Conservation (phyloP, 257 asterid genomes). For the Nyctanthes arbortristis region DNA sequence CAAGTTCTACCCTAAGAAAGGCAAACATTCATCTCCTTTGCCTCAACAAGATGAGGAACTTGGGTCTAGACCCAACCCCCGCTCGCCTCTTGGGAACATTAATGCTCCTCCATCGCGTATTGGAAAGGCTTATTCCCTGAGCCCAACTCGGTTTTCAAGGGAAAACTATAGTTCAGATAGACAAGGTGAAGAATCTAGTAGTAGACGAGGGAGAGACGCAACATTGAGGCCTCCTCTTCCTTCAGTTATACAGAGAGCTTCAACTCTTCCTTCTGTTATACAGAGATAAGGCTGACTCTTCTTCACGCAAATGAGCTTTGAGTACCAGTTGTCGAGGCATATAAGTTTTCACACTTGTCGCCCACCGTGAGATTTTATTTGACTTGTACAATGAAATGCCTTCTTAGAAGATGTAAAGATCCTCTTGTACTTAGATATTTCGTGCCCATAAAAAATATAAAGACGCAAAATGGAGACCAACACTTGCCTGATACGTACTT, state of each 20-base stretch:
- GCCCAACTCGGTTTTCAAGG: constrained; percentile 32
- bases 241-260: constrained; percentile 33
- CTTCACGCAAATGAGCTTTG: too few species aligned
- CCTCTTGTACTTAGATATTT: too few species aligned
- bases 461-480: too few species aligned
- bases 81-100: constrained; percentile 25
- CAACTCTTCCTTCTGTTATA: too few species aligned
- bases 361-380: too few species aligned
- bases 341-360: too few species aligned
- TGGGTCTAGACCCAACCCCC: constrained; percentile 30
- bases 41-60: constrained; percentile 44
- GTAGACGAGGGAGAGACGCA: constrained; percentile 23
- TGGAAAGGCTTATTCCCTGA: constrained; percentile 27
- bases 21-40: constrained; percentile 40
- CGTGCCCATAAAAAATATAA: too few species aligned
- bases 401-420: too few species aligned
- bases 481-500: too few species aligned
- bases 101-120: constrained; percentile 22
- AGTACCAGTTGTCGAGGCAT: too few species aligned
- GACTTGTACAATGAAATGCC: too few species aligned
- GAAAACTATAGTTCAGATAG: constrained; percentile 27
- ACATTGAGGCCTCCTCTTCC: constrained; percentile 41
- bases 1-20: constrained; percentile 51
- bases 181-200: constrained; percentile 23
- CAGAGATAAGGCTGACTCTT: constrained; percentile 37